Conservation (phyloP, 177 flowering plant genomes). For the Vitis hybrid region DNA sequence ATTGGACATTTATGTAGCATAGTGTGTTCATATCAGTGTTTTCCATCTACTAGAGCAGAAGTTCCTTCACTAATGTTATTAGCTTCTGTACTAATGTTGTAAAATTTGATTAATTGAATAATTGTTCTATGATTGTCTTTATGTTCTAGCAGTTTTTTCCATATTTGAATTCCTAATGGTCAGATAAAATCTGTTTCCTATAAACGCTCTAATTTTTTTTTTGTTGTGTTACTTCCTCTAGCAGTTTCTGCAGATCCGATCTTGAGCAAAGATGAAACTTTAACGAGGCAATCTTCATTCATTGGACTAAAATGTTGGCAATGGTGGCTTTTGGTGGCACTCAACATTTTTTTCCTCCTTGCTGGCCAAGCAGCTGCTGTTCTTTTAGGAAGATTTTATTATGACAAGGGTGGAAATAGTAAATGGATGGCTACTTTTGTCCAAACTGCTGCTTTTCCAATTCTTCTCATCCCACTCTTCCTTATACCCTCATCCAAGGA, state of each 20-base stretch:
- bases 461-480: slow-evolving; percentile 45
- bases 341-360: slow-evolving; percentile 44
- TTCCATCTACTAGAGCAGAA: too few species aligned
- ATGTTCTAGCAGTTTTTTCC: neutral
- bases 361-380: slow-evolving; percentile 51
- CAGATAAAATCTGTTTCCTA: neutral
- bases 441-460: slow-evolving; percentile 66
- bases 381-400: slow-evolving; percentile 68
- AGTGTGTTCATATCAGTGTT: too few species aligned
- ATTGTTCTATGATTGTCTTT: too few species aligned
- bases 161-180: too few species aligned
- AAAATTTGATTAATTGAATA: too few species aligned
- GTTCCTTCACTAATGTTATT: too few species aligned
- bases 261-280: slow-evolving; percentile 19
- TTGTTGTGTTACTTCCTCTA: neutral
- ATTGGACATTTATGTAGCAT: too few species aligned
- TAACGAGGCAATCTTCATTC: slow-evolving; percentile 15
- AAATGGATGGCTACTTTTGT: slow-evolving; percentile 62
- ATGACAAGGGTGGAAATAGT: slow-evolving; percentile 76
- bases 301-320: slow-evolving; percentile 35
- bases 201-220: neutral
- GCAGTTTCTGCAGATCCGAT: slow-evolving; percentile 38
- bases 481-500: slow-evolving; percentile 30
- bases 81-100: too few species aligned
- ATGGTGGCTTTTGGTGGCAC: slow-evolving; percentile 66